These are phyloP conservation scores for Pezicula radicicola DNA, from an alignment of 2,329 filamentous ascomycete genomes.

Conservation along the genomic window DNA sequence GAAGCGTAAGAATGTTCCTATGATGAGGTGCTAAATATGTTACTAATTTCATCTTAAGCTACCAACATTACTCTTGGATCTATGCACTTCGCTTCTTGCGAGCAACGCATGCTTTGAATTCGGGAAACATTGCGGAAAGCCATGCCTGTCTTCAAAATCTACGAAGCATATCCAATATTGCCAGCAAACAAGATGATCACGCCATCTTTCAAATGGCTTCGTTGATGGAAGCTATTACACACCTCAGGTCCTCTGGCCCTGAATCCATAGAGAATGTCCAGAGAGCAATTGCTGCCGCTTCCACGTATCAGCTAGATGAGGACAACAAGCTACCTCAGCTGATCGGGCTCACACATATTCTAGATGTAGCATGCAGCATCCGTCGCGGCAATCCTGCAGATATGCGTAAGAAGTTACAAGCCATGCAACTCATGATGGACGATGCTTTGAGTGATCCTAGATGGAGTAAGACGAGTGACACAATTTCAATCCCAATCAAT, in stretches of 20 bases:
- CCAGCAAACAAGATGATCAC: conserved; percentile 57
- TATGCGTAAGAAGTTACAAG: conserved; percentile 56
- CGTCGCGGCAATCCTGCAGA: conserved; percentile 57
- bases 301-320: conserved; percentile 66
- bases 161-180: conserved; percentile 57
- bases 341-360: conserved; percentile 59
- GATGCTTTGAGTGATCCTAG: conserved; percentile 36
- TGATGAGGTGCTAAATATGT: not conserved
- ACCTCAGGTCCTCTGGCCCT: conserved; percentile 60
- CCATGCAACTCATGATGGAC: conserved; percentile 62
- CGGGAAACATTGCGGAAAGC: conserved; percentile 56
- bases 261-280: conserved; percentile 70
- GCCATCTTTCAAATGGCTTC: conserved; percentile 64
- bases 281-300: conserved; percentile 68
- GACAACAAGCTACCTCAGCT: conserved; percentile 64
- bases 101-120: conserved; percentile 64
- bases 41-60: conserved; percentile 28
- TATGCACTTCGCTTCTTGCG: conserved; percentile 77
- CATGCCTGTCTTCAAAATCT: conserved; percentile 66
- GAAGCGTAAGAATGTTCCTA: conserved; percentile 48
- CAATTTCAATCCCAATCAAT: conserved; percentile 51
- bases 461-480: conserved; percentile 38
- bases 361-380: conserved; percentile 69
- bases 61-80: conserved; percentile 68
- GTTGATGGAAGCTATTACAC: conserved; percentile 66